A percentile compares a stretch with the other conserved stretches of the same genome.
Evolutionary conservation across 1,284 basidiomycete genomes (phyloP).

Genomic region (Tylopilus sp.): DNA sequence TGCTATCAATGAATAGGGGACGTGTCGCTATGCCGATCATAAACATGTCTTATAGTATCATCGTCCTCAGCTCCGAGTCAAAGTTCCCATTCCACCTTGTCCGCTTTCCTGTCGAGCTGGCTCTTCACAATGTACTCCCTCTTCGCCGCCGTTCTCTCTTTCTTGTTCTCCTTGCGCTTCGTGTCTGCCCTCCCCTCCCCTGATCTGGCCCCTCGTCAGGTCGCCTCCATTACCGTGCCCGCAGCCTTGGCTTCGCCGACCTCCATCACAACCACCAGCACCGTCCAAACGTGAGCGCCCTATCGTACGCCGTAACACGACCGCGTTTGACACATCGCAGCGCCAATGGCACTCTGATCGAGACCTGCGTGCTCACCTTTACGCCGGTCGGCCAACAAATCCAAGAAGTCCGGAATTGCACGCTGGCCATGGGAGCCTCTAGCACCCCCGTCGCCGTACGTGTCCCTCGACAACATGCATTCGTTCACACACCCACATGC

Average conservation of each 20-base stretch:
- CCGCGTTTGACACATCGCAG: constrained; percentile 17
- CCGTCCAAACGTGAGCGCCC: constrained; percentile 28
- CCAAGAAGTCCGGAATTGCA: constrained; percentile 57
- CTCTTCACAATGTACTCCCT: constrained; percentile 29
- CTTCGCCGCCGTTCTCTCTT: constrained; percentile 16
- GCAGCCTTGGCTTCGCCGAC: constrained; percentile 27
- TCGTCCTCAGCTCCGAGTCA: not conserved
- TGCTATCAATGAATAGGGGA: not conserved
- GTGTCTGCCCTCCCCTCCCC: constrained; percentile 23
- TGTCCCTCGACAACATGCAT: not conserved
- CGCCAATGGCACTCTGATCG: constrained; percentile 47
- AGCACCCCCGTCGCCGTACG: constrained; percentile 8
- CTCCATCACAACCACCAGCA: constrained; percentile 26
- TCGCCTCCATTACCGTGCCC: constrained; percentile 17
- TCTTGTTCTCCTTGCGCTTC: constrained; percentile 18
- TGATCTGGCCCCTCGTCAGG: constrained; percentile 22
- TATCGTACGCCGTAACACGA: not conserved
- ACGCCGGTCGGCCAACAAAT: constrained; percentile 56
- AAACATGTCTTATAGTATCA: not conserved
- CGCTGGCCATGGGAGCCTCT: constrained; percentile 33
- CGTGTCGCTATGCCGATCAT: constrained; percentile 22
- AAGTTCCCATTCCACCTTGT: not conserved
- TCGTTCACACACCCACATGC: not conserved
- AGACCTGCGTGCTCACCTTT: constrained; percentile 61
- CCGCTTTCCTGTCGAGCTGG: constrained; percentile 25